Evolutionary conservation across 139 green algal species (phyloP).

Genomic region (Chlorella sp.): DNA sequence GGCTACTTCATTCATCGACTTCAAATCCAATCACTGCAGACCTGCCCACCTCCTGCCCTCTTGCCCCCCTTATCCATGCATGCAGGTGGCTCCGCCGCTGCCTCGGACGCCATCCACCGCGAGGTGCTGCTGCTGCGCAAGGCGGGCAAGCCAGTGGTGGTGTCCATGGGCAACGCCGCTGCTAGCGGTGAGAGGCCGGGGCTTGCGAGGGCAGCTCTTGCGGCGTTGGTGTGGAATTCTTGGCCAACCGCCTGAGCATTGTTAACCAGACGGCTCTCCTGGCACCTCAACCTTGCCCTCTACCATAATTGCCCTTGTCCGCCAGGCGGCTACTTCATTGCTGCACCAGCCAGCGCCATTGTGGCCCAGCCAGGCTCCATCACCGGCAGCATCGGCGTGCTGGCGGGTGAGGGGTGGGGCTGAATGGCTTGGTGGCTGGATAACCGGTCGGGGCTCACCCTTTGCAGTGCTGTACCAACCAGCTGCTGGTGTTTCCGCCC

Average conservation of each 20-base stretch:
- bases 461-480: too few species aligned
- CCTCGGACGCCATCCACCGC: conserved; percentile 82
- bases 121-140: conserved; percentile 66
- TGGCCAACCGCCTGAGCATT: too few species aligned
- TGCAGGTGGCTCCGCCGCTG: conserved; percentile 21
- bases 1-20: too few species aligned
- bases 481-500: too few species aligned
- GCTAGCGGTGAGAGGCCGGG: conserved; percentile 65
- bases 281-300: too few species aligned
- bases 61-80: not conserved
- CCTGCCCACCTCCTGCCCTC: not conserved
- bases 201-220: too few species aligned
- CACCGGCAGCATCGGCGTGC: conserved; percentile 91
- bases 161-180: conserved; percentile 92
- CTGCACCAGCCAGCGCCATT: conserved; percentile 74
- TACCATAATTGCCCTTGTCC: not conserved
- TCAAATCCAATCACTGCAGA: too few species aligned
- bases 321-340: conserved; percentile 89
- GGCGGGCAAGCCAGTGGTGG: conserved; percentile 89
- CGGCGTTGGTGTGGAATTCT: too few species aligned
- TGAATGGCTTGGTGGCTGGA: too few species aligned
- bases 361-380: conserved; percentile 90
- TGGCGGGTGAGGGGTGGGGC: not conserved
- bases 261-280: too few species aligned
- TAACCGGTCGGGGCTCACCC: too few species aligned